Percentiles rank a stretch among this genome's conserved stretches.
Evolutionary conservation across 257 asterid species (phyloP).

Genomic region (Solanum piurae): DNA sequence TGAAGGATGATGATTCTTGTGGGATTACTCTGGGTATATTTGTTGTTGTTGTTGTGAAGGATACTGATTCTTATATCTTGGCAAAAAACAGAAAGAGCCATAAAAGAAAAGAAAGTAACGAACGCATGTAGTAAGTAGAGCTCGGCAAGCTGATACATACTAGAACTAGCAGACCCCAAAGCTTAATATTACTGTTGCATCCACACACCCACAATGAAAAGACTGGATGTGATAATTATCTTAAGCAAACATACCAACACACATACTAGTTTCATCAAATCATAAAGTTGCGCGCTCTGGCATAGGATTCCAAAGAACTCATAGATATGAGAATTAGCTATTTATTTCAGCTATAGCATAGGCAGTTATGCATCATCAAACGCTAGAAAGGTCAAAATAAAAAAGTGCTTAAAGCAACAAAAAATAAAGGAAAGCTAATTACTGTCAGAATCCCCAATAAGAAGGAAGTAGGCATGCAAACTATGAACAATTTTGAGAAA

Average conservation of each 20-base stretch:
- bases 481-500: slow-evolving; percentile 87
- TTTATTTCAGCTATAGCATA: neutral
- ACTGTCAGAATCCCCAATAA: slow-evolving; percentile 75
- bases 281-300: neutral
- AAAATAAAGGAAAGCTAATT: slow-evolving; percentile 9
- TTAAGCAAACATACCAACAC: neutral
- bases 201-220: neutral
- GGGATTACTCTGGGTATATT: neutral
- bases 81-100: neutral
- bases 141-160: neutral
- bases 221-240: neutral
- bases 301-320: neutral
- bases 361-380: neutral
- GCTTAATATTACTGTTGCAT: neutral
- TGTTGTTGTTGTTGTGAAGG: neutral
- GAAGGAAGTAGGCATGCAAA: slow-evolving; percentile 88
- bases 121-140: neutral
- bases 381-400: neutral
- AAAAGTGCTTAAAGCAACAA: neutral
- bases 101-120: neutral
- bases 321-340: neutral
- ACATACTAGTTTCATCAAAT: neutral
- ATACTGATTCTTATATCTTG: neutral
- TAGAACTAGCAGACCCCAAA: neutral
- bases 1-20: neutral